Evolutionary conservation across 305 asterid genomes (phyloP).

Genomic region (Fraxinus paxiana): DNA sequence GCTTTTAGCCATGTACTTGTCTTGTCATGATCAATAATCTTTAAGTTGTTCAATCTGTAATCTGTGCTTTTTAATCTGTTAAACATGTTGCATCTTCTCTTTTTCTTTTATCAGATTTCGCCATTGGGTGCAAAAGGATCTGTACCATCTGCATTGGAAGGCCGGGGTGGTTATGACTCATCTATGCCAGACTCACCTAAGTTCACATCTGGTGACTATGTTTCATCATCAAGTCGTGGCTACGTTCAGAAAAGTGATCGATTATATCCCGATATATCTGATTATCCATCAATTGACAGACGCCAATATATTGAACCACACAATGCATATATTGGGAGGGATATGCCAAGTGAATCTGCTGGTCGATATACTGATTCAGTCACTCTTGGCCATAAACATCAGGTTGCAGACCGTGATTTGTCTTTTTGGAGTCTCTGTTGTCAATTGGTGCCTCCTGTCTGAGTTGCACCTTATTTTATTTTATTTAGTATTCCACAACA

Average conservation of each 20-base stretch:
- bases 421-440: constrained; percentile 17
- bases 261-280: constrained; percentile 63
- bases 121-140: constrained; percentile 63
- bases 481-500: constrained; percentile 10
- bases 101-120: constrained; percentile 46
- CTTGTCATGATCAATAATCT: constrained; percentile 9
- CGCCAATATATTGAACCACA: constrained; percentile 66
- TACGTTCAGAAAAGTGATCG: constrained; percentile 75
- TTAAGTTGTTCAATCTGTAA: constrained; percentile 12
- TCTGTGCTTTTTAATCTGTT: constrained; percentile 15
- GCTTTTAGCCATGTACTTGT: neutral
- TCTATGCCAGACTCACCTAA: constrained; percentile 69
- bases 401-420: constrained; percentile 38
- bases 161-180: constrained; percentile 63
- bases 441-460: neutral
- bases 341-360: constrained; percentile 64
- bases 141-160: constrained; percentile 60
- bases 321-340: constrained; percentile 64
- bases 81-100: constrained; percentile 7
- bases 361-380: constrained; percentile 64
- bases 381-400: constrained; percentile 65
- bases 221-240: constrained; percentile 53
- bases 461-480: neutral
- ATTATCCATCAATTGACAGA: constrained; percentile 68
- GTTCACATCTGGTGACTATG: constrained; percentile 55